Percentiles rank a stretch among this genome's conserved stretches.
These are phyloP conservation scores for Solanum corneliomulleri DNA, from an alignment of 257 asterid species.

Conservation along the genomic window DNA sequence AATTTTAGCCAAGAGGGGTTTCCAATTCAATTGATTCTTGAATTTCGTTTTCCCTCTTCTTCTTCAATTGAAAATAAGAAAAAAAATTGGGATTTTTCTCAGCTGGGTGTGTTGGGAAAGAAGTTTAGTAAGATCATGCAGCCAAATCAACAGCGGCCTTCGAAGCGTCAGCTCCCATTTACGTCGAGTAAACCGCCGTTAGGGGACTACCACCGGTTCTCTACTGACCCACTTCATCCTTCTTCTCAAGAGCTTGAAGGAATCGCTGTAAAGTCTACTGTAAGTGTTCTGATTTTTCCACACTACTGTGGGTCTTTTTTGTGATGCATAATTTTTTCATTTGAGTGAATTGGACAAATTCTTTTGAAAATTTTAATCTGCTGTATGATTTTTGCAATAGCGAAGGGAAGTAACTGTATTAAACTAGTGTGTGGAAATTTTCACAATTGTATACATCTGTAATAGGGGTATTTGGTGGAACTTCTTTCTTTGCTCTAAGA, in stretches of 20 bases:
- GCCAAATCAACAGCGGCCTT: constrained; percentile 15
- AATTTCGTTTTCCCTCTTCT: neutral
- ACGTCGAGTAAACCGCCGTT: constrained; percentile 61
- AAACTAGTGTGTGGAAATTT: neutral
- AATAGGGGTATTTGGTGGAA: neutral
- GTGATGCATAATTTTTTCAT: neutral
- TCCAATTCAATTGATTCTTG: neutral
- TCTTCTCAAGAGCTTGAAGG: constrained; percentile 31
- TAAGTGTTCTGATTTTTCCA: constrained; percentile 18
- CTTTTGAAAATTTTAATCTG: neutral
- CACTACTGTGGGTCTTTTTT: neutral
- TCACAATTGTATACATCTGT: neutral
- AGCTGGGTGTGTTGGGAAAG: constrained; percentile 6
- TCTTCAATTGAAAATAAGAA: constrained; percentile 1
- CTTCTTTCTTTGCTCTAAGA: neutral
- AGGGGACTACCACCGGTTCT: constrained; percentile 63
- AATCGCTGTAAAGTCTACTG: constrained; percentile 56
- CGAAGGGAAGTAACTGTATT: neutral
- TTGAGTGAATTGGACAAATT: neutral
- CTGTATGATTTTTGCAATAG: neutral
- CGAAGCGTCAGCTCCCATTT: constrained; percentile 40
- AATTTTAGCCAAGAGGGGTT: neutral
- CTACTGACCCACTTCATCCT: constrained; percentile 23
- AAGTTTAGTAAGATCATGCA: constrained; percentile 32
- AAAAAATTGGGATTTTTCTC: neutral